These are phyloP conservation scores for Chaetomium olivaceum DNA, from an alignment of 2,329 filamentous ascomycete species.

Conservation along the genomic window DNA sequence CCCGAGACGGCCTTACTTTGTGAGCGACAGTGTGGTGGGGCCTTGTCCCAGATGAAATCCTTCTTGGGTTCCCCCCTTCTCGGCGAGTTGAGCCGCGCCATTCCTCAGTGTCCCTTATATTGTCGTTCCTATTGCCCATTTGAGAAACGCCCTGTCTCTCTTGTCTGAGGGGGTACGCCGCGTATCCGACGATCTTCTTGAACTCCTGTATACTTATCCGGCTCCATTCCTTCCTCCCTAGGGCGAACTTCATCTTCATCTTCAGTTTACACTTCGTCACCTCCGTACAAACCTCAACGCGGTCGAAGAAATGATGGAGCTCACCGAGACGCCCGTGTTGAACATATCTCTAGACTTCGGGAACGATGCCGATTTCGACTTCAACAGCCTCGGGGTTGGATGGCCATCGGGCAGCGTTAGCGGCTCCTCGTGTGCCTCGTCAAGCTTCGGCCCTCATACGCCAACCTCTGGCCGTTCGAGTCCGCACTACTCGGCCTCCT, in stretches of 20 bases:
- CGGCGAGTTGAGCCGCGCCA: conserved; percentile 17
- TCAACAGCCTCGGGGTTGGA: conserved; percentile 29
- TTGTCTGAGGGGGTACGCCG: conserved; percentile 20
- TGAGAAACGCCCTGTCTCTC: conserved; percentile 22
- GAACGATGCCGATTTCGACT: conserved; percentile 33
- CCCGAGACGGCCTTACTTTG: background rate
- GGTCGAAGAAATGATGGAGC: conserved; percentile 25
- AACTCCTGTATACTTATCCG: conserved; percentile 27
- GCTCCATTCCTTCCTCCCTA: background rate
- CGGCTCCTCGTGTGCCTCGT: conserved; percentile 37
- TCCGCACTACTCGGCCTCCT: conserved; percentile 28
- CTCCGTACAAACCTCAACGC: background rate
- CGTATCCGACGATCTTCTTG: conserved; percentile 23
- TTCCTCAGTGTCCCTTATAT: conserved; percentile 24
- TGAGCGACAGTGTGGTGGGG: conserved; percentile 8
- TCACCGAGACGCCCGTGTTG: conserved; percentile 23
- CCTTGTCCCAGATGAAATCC: conserved; percentile 2
- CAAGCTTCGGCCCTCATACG: conserved; percentile 38
- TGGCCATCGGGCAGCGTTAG: conserved; percentile 33
- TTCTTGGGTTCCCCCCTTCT: conserved; percentile 6
- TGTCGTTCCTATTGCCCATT: conserved; percentile 24
- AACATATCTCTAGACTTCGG: conserved; percentile 38
- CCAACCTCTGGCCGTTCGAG: conserved; percentile 40
- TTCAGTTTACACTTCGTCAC: conserved; percentile 5
- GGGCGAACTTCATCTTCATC: conserved; percentile 1